Evolutionary conservation across 345 rosid genomes (phyloP), one percentile per base, ranked within the genome.

Genomic region (Alliaria petiolata): DNA sequence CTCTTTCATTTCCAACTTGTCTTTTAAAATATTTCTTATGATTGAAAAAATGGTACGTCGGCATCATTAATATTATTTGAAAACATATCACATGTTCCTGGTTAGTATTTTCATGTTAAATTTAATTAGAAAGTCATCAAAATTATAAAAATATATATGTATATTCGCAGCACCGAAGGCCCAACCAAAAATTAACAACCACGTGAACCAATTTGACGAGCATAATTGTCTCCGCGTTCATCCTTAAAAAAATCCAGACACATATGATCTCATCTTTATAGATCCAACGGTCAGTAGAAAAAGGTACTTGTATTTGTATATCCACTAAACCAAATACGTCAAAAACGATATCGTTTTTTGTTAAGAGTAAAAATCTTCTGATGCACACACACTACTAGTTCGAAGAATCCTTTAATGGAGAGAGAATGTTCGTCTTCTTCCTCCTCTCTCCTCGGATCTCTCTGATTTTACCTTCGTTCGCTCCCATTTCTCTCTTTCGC

Each of bases 131-230:
- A 58, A 58, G 58, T 58, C 30, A 58, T 52, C 26, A 52, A 62
- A 31, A 40, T n/a, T n/a, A n/a, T n/a, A n/a, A n/a, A 20, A 10
- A 5, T 14, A 22, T n/a, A 40, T 39, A 22, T 8, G 10, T 8
- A 7, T 30, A 34, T 11, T 39, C 19, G 36, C 17, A 51, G 25
- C 35, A 34, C 17, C 36, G n/a, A 65, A 36, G 71, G 71, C 65
- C 77, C 60, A 73, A 57, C 66, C 35, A 56, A 28, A 65, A 38
- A 10, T n/a, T 17, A 73, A 65, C 60, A 65, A 47, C 30, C 71
- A 73, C 77, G 71, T 65, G 77, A 46, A 64, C 50, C 77, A 56
- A 14, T 73, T 73, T 65, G 71, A 65, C 71, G 4, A 39, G 39
- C 60, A 55, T 22, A 22, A 22, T 33, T 40, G 16, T 63, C 6